A percentile compares a stretch with the other conserved stretches of the same genome.
Conservation (phyloP, 768 basidiomycete species). For the Mycena olivaceomarginata region DNA sequence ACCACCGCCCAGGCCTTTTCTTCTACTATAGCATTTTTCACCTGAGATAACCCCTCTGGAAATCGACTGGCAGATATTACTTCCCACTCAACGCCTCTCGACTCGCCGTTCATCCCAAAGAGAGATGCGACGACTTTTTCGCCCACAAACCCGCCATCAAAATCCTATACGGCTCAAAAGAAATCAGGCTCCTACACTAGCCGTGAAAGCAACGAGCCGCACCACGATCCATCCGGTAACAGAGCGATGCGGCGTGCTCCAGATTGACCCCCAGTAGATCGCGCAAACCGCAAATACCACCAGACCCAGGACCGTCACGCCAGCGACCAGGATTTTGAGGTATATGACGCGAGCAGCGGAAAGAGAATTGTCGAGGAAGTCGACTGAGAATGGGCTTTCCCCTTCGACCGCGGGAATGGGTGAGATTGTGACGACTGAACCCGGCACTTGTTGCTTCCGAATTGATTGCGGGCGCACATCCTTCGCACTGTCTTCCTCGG, state of each 20-base stretch:
- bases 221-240: conserved; percentile 78
- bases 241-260: conserved; percentile 54
- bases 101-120: conserved; percentile 48
- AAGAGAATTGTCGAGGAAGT: conserved; percentile 54
- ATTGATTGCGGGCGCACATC: not conserved
- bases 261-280: conserved; percentile 77
- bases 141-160: conserved; percentile 75
- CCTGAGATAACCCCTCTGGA: conserved; percentile 63
- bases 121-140: conserved; percentile 64
- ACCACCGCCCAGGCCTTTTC: conserved; percentile 75
- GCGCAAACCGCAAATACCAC: conserved; percentile 70
- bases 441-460: not conserved
- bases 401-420: not conserved
- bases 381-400: conserved; percentile 40
- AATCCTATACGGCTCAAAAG: conserved; percentile 63
- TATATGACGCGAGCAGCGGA: conserved; percentile 62
- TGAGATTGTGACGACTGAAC: not conserved
- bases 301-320: conserved; percentile 59
- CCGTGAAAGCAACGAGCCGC: conserved; percentile 45
- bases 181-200: not conserved
- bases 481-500: not conserved
- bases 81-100: conserved; percentile 67
- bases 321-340: conserved; percentile 64
- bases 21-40: conserved; percentile 67
- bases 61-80: conserved; percentile 64